Conservation (phyloP, 352 stramenopile genomes). For the Achlya hypogyna region DNA sequence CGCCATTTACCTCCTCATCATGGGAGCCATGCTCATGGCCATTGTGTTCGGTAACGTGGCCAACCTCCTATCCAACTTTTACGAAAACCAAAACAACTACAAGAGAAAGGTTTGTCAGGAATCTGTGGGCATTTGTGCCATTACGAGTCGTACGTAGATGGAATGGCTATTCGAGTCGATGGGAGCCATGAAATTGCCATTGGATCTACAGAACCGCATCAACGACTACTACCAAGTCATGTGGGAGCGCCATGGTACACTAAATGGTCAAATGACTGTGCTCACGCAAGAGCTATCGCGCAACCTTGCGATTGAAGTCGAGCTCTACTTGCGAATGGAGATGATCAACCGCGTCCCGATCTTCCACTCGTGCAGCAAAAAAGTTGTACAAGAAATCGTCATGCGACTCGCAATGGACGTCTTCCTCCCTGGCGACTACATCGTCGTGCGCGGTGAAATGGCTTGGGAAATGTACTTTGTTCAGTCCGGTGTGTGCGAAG, state of each 20-base stretch:
- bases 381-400: constrained; percentile 77
- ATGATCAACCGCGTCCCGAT: constrained; percentile 84
- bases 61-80: constrained; percentile 80
- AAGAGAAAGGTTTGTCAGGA: constrained; percentile 67
- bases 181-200: constrained; percentile 66
- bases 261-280: constrained; percentile 60
- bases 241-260: constrained; percentile 73
- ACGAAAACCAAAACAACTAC: constrained; percentile 71
- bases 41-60: constrained; percentile 82
- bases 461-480: constrained; percentile 87
- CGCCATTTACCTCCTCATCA: constrained; percentile 53
- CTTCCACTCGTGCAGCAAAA: constrained; percentile 69
- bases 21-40: constrained; percentile 71
- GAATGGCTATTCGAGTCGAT: constrained; percentile 79
- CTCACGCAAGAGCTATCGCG: constrained; percentile 74
- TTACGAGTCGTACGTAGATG: constrained; percentile 41
- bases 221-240: constrained; percentile 82
- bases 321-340: constrained; percentile 73
- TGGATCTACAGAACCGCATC: constrained; percentile 72
- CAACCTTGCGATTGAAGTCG: constrained; percentile 76
- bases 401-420: constrained; percentile 76
- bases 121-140: not conserved
- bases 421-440: constrained; percentile 79
- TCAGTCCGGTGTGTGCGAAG: constrained; percentile 62
- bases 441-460: constrained; percentile 71